Conservation (phyloP, 768 basidiomycete genomes). For the Auriculariales sp. region DNA sequence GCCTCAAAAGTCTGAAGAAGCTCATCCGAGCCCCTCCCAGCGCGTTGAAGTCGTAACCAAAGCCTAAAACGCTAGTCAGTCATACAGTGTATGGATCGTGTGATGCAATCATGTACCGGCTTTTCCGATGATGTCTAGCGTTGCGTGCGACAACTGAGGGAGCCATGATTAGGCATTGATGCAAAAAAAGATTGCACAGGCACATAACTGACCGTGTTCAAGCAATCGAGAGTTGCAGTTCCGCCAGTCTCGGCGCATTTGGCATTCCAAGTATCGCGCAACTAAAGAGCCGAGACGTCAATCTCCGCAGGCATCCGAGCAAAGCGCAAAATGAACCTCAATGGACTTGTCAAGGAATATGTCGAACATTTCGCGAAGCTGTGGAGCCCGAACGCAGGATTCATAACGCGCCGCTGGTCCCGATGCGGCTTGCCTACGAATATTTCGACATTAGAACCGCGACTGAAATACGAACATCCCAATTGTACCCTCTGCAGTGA, state of each 20-base stretch:
- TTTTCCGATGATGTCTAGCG: conserved; percentile 13
- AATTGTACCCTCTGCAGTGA: conserved; percentile 24
- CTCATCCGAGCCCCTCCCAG: conserved; percentile 16
- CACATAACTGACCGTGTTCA: conserved; percentile 5
- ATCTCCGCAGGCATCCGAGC: not conserved
- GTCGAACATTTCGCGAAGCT: conserved; percentile 40
- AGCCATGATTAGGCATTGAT: too few relatives aligned
- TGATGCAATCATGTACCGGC: conserved; percentile 7
- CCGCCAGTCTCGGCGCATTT: not conserved
- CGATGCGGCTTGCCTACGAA: not conserved
- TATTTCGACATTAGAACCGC: not conserved
- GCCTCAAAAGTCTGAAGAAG: conserved; percentile 16
- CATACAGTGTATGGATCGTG: too few relatives aligned
- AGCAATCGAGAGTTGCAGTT: not conserved
- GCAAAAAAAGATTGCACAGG: too few relatives aligned
- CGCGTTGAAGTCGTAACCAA: conserved; percentile 20
- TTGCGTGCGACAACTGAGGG: too few relatives aligned
- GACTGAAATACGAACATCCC: not conserved
- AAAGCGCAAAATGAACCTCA: conserved; percentile 20
- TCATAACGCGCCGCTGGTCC: conserved; percentile 11
- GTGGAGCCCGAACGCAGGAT: conserved; percentile 50
- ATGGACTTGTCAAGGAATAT: conserved; percentile 43
- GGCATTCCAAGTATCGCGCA: conserved; percentile 11
- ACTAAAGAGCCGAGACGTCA: conserved; percentile 5
- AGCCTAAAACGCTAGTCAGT: conserved; percentile 17